Evolutionary conservation across 805 yeast genomes (phyloP), one percentile per base, ranked within the genome.

Genomic region (Debaryomyces prosopidis): DNA sequence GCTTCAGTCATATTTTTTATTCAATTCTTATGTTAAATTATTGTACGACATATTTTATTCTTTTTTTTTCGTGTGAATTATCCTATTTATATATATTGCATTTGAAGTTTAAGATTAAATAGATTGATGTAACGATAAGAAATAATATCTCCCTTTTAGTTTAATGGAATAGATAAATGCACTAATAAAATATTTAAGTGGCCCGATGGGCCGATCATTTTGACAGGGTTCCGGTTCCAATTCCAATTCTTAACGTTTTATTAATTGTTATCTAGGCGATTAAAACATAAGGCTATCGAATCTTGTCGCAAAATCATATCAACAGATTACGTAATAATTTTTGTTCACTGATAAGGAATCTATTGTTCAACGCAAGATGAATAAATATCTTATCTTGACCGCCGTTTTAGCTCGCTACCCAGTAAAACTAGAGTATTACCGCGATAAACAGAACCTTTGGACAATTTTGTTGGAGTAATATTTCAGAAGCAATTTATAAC

Each of bases 401-500:
- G 6, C 26, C 26, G 6, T 23, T 23, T 23, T 23, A 23, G 26
- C 3, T 23, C 26, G 6, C 26, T 23, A 23, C 23, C 23, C 26
- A 23, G 26, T 23, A 23, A 23, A 23, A 23, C 26, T 23, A 23
- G 5, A 7, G 26, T 4, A 23, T 23, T 23, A 23, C 9, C 9
- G 9, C 26, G 26, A 23, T 23, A 23, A 7, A 23, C 26, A 3
- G 26, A 23, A 3, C 26, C 11, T 9, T 32, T 14, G 15, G 35
- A 7, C 4, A 14, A 14, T 32, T 14, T 14, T 32, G 15, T 8
- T 14, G 15, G 35, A 14, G 17, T 14, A 14, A 44, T 5, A 45
- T 26, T 15, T 45, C 42, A 14, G 16, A 26, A 30, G 30, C 20
- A n/a, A n/a, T n/a, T n/a, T n/a, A n/a, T n/a, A n/a, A n/a, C n/a